A percentile compares a stretch with the other conserved stretches of the same genome.
These are phyloP conservation scores for Scedosporium dehoogii DNA, from an alignment of 2,329 filamentous ascomycete species.

Conservation along the genomic window DNA sequence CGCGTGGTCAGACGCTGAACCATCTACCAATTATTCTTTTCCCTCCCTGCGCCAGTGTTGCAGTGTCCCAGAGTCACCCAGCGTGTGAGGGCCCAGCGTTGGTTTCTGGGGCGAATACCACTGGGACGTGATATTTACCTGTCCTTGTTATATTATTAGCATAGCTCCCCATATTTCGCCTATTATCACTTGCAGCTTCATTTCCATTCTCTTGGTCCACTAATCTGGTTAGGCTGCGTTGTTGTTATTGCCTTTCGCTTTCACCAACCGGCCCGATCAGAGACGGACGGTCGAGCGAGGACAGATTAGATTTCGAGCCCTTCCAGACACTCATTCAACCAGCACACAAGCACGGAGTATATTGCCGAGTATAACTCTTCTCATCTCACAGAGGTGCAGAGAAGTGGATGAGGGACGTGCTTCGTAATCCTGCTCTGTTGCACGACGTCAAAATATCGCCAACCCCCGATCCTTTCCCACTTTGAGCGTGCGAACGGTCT, in stretches of 20 bases:
- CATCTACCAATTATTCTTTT: background rate
- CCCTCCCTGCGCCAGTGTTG: background rate
- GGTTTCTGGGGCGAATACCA: background rate
- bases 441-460: too few species aligned
- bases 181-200: slow-evolving; percentile 2
- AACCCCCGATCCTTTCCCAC: background rate
- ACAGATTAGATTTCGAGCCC: background rate
- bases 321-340: background rate
- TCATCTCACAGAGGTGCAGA: background rate
- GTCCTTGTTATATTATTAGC: slow-evolving; percentile 2
- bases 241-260: background rate
- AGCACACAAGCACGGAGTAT: background rate
- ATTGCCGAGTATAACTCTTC: background rate
- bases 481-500: background rate
- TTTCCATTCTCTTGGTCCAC: slow-evolving; percentile 3
- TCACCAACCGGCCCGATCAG: slow-evolving; percentile 3
- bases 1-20: slow-evolving; percentile 5
- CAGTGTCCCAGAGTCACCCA: too few species aligned
- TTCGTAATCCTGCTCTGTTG: too few species aligned
- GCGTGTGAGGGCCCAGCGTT: background rate
- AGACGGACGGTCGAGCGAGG: background rate
- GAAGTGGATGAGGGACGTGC: too few species aligned
- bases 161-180: slow-evolving; percentile 9
- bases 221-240: background rate
- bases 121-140: background rate